Evolutionary conservation across 306 rosid species (phyloP).

Genomic region (Prunus dulcis): DNA sequence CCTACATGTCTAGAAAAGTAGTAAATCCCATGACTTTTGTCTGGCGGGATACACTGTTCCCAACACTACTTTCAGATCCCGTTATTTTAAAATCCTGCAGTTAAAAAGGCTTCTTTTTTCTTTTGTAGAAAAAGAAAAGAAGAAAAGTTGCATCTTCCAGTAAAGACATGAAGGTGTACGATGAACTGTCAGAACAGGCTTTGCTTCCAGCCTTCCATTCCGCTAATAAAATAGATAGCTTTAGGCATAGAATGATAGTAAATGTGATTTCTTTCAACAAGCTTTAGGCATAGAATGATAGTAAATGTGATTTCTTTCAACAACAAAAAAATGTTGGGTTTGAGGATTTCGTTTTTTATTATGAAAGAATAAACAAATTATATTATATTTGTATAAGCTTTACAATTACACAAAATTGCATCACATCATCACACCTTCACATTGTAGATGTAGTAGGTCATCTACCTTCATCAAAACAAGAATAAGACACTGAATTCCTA

Average conservation of each 20-base stretch:
- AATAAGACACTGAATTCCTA: constrained; percentile 60
- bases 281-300: too few relatives aligned
- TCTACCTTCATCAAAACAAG: constrained; percentile 47
- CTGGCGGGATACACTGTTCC: not conserved
- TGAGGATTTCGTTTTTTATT: not conserved
- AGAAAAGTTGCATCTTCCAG: too few relatives aligned
- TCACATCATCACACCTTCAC: too few relatives aligned
- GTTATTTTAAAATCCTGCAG: not conserved
- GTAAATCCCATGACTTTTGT: not conserved
- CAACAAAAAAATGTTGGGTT: too few relatives aligned
- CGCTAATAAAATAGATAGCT: too few relatives aligned
- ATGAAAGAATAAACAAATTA: not conserved
- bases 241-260: too few relatives aligned
- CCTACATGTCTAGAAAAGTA: not conserved
- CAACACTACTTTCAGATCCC: not conserved
- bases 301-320: too few relatives aligned
- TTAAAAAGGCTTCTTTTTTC: not conserved
- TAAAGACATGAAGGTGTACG: too few relatives aligned
- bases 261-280: too few relatives aligned
- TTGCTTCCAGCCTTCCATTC: too few relatives aligned
- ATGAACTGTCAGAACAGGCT: too few relatives aligned
- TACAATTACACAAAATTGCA: not conserved
- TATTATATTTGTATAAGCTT: not conserved
- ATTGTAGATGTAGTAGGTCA: not conserved
- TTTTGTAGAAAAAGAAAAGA: not conserved